A percentile compares a stretch with the other conserved stretches of the same genome.
Conservation (phyloP, 2,329 filamentous ascomycete species). For the Sporothrix variecibatus region DNA sequence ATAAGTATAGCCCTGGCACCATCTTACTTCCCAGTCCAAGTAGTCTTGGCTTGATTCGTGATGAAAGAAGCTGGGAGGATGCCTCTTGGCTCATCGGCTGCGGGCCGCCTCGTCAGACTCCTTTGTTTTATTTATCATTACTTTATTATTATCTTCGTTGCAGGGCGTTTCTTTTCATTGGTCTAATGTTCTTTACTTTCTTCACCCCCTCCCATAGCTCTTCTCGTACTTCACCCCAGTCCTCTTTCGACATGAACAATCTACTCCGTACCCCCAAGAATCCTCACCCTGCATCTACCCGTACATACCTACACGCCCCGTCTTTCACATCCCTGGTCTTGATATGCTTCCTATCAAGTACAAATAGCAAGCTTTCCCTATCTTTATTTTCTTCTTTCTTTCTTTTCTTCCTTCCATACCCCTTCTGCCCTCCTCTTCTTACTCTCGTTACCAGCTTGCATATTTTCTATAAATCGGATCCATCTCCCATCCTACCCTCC, state of each 20-base stretch:
- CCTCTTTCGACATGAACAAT: neutral
- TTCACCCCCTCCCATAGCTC: too few relatives aligned
- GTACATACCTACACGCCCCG: neutral
- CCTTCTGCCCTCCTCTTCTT: neutral
- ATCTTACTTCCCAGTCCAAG: neutral
- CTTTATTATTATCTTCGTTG: neutral
- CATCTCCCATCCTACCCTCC: neutral
- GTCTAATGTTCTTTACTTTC: neutral
- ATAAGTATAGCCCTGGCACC: neutral
- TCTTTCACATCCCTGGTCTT: neutral
- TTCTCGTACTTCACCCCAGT: neutral
- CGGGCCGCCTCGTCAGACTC: conserved; percentile 3
- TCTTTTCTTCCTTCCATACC: neutral
- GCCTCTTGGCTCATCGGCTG: neutral
- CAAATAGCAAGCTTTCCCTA: neutral
- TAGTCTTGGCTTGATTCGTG: neutral
- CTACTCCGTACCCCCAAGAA: neutral
- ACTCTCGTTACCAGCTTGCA: neutral
- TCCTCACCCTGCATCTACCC: neutral
- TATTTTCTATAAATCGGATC: neutral
- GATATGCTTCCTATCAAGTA: neutral
- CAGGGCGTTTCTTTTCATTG: neutral
- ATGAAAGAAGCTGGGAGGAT: neutral
- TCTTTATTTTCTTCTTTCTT: neutral
- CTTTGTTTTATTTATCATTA: neutral